phyloP scores from a whole-genome alignment of 1,139 yeast species.

The Blastobotrys malaysiensis region DNA sequence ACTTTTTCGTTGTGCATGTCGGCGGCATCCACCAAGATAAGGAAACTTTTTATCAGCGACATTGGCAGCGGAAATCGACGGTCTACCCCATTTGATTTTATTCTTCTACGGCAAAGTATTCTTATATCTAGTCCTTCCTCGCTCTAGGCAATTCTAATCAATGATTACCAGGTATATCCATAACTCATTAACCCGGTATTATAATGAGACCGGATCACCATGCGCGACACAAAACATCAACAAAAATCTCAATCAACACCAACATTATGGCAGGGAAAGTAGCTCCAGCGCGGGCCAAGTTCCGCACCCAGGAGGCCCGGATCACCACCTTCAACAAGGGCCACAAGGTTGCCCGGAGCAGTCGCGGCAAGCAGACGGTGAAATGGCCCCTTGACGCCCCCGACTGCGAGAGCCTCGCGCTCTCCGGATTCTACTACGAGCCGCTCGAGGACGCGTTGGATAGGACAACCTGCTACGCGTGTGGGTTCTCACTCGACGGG shows the following conservation, averaged over 20 bases:
- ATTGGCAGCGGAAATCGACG: too few species aligned
- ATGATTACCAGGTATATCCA: too few species aligned
- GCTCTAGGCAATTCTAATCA: background rate
- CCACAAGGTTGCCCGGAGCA: constrained; percentile 20
- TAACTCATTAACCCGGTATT: background rate
- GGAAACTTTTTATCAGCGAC: too few species aligned
- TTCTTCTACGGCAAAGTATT: too few species aligned
- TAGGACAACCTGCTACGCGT: constrained; percentile 59
- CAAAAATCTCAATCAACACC: background rate
- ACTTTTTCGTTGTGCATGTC: too few species aligned
- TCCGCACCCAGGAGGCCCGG: constrained; percentile 22
- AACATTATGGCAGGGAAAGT: background rate
- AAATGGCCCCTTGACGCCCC: constrained; percentile 33
- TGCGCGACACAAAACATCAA: background rate
- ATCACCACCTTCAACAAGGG: constrained; percentile 24
- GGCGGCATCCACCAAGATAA: too few species aligned
- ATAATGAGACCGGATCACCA: background rate
- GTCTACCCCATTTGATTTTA: too few species aligned
- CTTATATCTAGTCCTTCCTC: too few species aligned
- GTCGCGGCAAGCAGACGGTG: constrained; percentile 21
- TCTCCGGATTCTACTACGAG: constrained; percentile 63
- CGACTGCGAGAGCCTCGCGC: constrained; percentile 41
- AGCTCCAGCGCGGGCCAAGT: background rate
- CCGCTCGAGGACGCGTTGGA: constrained; percentile 42
- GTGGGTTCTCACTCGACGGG: constrained; percentile 40